Evolutionary conservation across 306 rosid genomes (phyloP).

Genomic region (Albizia julibrissin): DNA sequence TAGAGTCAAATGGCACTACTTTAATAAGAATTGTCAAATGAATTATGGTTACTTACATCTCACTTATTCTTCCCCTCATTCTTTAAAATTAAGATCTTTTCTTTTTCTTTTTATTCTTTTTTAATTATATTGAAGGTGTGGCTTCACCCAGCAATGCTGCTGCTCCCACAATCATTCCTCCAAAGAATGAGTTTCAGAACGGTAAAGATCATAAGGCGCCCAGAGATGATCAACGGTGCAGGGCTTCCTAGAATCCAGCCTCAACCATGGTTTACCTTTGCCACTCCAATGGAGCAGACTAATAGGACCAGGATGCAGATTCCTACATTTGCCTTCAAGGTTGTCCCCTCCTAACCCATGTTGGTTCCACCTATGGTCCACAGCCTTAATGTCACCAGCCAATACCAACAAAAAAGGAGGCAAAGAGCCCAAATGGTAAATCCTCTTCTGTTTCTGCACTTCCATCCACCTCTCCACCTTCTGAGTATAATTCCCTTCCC

Average conservation of each 20-base stretch:
- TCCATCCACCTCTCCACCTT: conserved; percentile 81
- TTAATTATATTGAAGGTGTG: no score
- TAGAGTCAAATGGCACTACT: conserved; percentile 9
- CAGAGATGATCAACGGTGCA: conserved; percentile 81
- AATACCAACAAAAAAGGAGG: conserved; percentile 82
- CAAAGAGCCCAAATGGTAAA: conserved; percentile 78
- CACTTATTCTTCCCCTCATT: conserved; percentile 19
- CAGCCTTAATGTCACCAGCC: conserved; percentile 70
- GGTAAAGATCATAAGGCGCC: conserved; percentile 87
- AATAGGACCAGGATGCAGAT: conserved; percentile 79
- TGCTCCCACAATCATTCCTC: conserved; percentile 54
- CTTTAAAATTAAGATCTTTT: conserved; percentile 15
- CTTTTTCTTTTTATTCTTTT: background rate
- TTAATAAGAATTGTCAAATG: background rate
- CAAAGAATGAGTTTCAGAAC: conserved; percentile 53
- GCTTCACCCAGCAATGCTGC: background rate
- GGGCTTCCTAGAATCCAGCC: conserved; percentile 83
- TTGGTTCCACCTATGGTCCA: conserved; percentile 88
- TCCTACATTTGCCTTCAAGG: conserved; percentile 75
- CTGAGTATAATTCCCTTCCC: conserved; percentile 55
- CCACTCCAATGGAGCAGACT: conserved; percentile 95
- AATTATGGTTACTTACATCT: conserved; percentile 19
- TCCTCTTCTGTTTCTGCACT: conserved; percentile 79
- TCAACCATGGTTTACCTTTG: conserved; percentile 92
- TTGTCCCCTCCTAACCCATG: conserved; percentile 92